Evolutionary conservation across 148 eudicot species (phyloP).

Genomic region (Vaccinium vitisidaea): DNA sequence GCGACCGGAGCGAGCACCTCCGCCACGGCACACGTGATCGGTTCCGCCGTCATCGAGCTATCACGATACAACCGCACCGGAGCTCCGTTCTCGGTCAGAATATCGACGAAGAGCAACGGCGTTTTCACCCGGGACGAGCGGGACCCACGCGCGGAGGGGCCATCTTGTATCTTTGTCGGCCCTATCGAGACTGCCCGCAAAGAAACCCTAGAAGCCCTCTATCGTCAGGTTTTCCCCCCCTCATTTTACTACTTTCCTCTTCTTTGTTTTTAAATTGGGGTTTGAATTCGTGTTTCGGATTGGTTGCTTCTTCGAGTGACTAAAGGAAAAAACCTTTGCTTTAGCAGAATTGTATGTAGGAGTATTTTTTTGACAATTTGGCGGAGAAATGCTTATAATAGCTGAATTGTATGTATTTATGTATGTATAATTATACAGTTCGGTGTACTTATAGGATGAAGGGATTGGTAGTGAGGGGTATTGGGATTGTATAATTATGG

Average conservation of each 20-base stretch:
- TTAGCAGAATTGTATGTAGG: background rate
- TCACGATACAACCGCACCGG: conserved; percentile 28
- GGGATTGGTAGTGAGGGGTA: too few relatives aligned
- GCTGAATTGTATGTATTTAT: too few relatives aligned
- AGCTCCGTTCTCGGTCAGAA: conserved; percentile 35
- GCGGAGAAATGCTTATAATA: too few relatives aligned
- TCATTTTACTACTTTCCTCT: background rate
- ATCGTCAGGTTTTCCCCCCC: conserved; percentile 55
- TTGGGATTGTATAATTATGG: too few relatives aligned
- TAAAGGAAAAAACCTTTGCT: background rate
- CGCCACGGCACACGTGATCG: conserved; percentile 31
- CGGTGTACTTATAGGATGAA: too few relatives aligned
- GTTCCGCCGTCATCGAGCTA: conserved; percentile 24
- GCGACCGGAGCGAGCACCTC: conserved; percentile 43
- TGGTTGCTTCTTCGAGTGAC: background rate
- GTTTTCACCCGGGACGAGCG: conserved; percentile 24
- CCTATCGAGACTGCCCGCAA: conserved; percentile 80
- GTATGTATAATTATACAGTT: too few relatives aligned
- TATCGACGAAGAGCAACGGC: conserved; percentile 28
- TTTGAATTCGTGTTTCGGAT: background rate
- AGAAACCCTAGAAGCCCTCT: conserved; percentile 93
- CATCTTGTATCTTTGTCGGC: conserved; percentile 83
- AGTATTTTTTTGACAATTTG: background rate
- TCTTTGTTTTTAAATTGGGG: background rate
- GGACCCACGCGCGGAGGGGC: conserved; percentile 47